A percentile compares a stretch with the other conserved stretches of the same genome.
phyloP scores from a whole-genome alignment of 768 basidiomycete genomes.

The Mycena latifolia region DNA sequence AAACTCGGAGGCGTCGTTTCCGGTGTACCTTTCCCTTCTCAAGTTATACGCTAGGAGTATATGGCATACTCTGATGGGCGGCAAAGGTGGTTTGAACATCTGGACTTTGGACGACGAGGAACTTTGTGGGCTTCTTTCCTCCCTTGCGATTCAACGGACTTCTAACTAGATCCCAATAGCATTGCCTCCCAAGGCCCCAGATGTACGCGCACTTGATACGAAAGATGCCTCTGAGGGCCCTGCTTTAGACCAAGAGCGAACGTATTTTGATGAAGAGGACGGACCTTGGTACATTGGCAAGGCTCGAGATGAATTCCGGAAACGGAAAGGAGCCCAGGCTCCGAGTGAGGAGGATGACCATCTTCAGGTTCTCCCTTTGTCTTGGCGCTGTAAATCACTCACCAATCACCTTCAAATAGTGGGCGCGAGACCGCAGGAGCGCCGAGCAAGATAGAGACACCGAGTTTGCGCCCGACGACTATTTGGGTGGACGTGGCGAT shows the following conservation, averaged over 20 bases:
- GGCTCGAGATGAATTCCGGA: slow-evolving; percentile 82
- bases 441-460: slow-evolving; percentile 79
- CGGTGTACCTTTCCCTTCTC: slow-evolving; percentile 83
- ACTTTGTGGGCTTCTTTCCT: slow-evolving; percentile 41
- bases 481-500: slow-evolving; percentile 80
- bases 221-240: slow-evolving; percentile 42
- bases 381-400: neutral
- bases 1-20: slow-evolving; percentile 90
- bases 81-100: slow-evolving; percentile 73
- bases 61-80: slow-evolving; percentile 85
- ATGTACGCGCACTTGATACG: slow-evolving; percentile 56
- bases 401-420: slow-evolving; percentile 53
- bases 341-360: slow-evolving; percentile 74
- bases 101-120: slow-evolving; percentile 72
- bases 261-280: slow-evolving; percentile 65
- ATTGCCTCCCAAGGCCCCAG: slow-evolving; percentile 40
- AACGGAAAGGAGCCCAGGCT: slow-evolving; percentile 59
- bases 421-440: slow-evolving; percentile 81
- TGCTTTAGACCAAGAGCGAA: slow-evolving; percentile 48
- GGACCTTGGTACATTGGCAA: slow-evolving; percentile 87
- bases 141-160: slow-evolving; percentile 20
- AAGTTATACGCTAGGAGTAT: slow-evolving; percentile 87
- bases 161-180: neutral
- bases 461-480: slow-evolving; percentile 87
- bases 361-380: slow-evolving; percentile 65